Base-by-base conservation (phyloP, 2,329 filamentous ascomycete genomes). In the Plectosphaerella plurivora region DNA sequence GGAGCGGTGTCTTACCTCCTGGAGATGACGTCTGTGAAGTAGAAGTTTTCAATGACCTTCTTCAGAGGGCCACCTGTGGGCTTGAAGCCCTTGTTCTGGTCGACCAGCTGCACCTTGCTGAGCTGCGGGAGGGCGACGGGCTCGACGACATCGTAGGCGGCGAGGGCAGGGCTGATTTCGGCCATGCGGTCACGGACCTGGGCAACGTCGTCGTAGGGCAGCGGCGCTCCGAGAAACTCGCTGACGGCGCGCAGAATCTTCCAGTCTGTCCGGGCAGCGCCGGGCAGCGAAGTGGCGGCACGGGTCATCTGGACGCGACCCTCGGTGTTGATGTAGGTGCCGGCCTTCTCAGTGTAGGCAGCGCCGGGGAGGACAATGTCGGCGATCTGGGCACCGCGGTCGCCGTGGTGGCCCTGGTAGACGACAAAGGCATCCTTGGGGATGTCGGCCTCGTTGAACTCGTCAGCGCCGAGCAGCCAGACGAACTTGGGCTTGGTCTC, bases 401-500 rank as follows among this genome's bases (percentile, higher is more conserved):
- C 94, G 73, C 94, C 94, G 72, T 99, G 94, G 72, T 99, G 94
- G 59, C 94, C 94, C 74, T 99, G 94, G 78, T 99, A 99, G 64
- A 99, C 83, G 57, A 99, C 87, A 68, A 97, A 99, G 12, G 94
- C 92, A 60, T 94, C 89, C 79, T 94, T 96, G 63, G 94, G 94
- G 53, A 99, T 89, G 62, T 97, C 91, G 54, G 83, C 81, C 61
- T 89, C 84, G 58, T 81, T 80, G 66, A 97, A 81, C 75, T 99
- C 94, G 68, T 99, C 94, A 25, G 94, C 94, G 60, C 92, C 94
- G 49, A 99, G 85, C 49, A 99, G 86, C 92, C 93, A 99, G 67
- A 99, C 76, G 65, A 99, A 91, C 81, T 97, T 99, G 57, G 94
- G 87, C 67, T 86, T 89, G 48, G 89, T 93, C 68, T 89, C 81